A percentile compares a stretch with the other conserved stretches of the same genome.
Conservation (phyloP, 2,329 filamentous ascomycete species). For the Ceratocystiopsis minuta region DNA sequence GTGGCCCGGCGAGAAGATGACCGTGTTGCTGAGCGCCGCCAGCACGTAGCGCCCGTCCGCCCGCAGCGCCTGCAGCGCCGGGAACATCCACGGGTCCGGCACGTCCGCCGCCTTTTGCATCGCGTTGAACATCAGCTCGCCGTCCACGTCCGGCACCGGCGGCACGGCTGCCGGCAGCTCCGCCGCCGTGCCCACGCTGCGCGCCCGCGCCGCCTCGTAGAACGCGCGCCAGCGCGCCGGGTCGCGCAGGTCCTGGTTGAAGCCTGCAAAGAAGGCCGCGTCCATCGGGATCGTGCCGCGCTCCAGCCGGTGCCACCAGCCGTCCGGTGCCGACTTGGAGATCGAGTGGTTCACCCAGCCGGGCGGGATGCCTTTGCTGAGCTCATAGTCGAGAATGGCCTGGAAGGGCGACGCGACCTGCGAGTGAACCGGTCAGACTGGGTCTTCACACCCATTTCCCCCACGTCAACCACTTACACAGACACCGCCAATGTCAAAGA, state of each 20-base stretch:
- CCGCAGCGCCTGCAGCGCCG: slow-evolving; percentile 54
- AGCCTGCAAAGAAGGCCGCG: slow-evolving; percentile 54
- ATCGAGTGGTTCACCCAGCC: slow-evolving; percentile 91
- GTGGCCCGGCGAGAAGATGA: slow-evolving; percentile 66
- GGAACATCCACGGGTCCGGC: slow-evolving; percentile 77
- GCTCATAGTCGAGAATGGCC: slow-evolving; percentile 81
- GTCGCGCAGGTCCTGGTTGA: slow-evolving; percentile 55
- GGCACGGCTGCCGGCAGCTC: slow-evolving; percentile 27
- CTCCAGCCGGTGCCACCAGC: slow-evolving; percentile 79
- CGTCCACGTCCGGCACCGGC: slow-evolving; percentile 55
- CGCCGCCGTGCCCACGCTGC: slow-evolving; percentile 2
- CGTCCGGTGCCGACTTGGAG: slow-evolving; percentile 55
- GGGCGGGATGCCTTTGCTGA: slow-evolving; percentile 53
- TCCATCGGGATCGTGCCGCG: slow-evolving; percentile 66
- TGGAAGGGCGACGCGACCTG: slow-evolving; percentile 86
- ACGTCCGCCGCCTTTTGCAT: slow-evolving; percentile 65
- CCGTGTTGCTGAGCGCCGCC: slow-evolving; percentile 77
- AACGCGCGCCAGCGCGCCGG: slow-evolving; percentile 52
- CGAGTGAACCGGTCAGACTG: slow-evolving; percentile 7
- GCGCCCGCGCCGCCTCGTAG: slow-evolving; percentile 21
- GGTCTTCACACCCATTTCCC: not conserved
- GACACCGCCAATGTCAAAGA: slow-evolving; percentile 95
- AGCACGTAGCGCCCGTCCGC: slow-evolving; percentile 49
- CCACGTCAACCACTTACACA: slow-evolving; percentile 47
- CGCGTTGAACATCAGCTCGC: slow-evolving; percentile 63